phyloP scores from a whole-genome alignment of 2,329 filamentous ascomycete genomes.

The Scortechinia acanthostroma region DNA sequence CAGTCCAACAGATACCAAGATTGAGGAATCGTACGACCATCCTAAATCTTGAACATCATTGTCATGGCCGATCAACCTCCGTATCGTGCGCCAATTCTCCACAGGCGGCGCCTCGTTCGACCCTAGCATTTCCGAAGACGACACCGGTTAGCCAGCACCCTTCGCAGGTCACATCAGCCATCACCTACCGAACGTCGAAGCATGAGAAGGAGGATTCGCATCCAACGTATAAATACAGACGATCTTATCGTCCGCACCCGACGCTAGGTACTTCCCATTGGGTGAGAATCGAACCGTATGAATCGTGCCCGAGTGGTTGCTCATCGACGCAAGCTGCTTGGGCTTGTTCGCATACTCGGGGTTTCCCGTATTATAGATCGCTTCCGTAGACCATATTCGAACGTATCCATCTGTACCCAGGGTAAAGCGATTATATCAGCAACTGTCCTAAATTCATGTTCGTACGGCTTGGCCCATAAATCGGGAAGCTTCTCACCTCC shows the following conservation, averaged over 20 bases:
- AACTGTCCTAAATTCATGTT: background rate
- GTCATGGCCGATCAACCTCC: slow-evolving; percentile 88
- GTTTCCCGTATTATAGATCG: slow-evolving; percentile 59
- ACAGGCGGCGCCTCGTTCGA: slow-evolving; percentile 84
- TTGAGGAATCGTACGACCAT: slow-evolving; percentile 93
- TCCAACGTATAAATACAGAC: slow-evolving; percentile 95
- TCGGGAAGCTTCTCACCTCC: slow-evolving; percentile 49
- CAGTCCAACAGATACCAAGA: slow-evolving; percentile 88
- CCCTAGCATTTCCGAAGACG: slow-evolving; percentile 32
- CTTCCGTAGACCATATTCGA: slow-evolving; percentile 93
- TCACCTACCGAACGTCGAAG: slow-evolving; percentile 38
- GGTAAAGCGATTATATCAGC: background rate
- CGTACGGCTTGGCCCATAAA: background rate
- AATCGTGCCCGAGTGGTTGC: slow-evolving; percentile 94
- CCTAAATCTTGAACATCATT: slow-evolving; percentile 97
- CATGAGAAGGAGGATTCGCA: slow-evolving; percentile 69
- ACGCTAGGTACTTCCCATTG: slow-evolving; percentile 90
- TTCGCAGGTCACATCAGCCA: background rate
- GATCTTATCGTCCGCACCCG: slow-evolving; percentile 96
- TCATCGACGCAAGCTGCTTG: slow-evolving; percentile 93
- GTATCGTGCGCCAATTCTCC: slow-evolving; percentile 96
- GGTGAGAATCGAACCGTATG: slow-evolving; percentile 95
- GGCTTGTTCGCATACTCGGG: slow-evolving; percentile 69
- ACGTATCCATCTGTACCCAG: slow-evolving; percentile 67
- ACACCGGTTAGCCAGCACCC: background rate